Percentiles rank a stretch among this genome's conserved stretches.
Conservation (phyloP, 2,329 filamentous ascomycete genomes). For the Emmonsiellopsis sp. region DNA sequence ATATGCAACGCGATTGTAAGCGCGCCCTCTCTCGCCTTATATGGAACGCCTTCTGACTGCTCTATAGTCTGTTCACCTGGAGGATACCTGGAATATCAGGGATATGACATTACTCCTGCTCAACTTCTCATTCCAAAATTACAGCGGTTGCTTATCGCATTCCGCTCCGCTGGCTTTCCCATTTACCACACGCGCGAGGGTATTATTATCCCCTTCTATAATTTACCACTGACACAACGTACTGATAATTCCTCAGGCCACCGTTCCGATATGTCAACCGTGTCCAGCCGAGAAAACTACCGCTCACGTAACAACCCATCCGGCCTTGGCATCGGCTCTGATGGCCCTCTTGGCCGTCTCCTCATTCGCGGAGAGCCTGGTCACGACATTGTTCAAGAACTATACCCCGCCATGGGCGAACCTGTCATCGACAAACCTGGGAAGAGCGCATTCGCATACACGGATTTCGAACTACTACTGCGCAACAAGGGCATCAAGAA, state of each 20-base stretch:
- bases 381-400: constrained; percentile 48
- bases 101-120: constrained; percentile 33
- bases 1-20: constrained; percentile 43
- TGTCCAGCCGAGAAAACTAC: constrained; percentile 45
- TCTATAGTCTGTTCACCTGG: constrained; percentile 33
- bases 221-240: neutral
- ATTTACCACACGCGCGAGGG: constrained; percentile 40
- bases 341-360: constrained; percentile 49
- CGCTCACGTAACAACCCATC: constrained; percentile 45
- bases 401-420: constrained; percentile 41
- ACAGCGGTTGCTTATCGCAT: constrained; percentile 29
- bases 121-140: constrained; percentile 34
- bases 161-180: constrained; percentile 32
- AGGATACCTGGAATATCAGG: constrained; percentile 38
- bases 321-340: constrained; percentile 43
- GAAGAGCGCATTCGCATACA: constrained; percentile 45
- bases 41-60: neutral
- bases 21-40: constrained; percentile 1
- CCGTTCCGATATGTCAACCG: constrained; percentile 47
- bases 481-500: constrained; percentile 45
- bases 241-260: constrained; percentile 24
- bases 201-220: constrained; percentile 11
- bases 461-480: constrained; percentile 45
- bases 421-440: constrained; percentile 49
- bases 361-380: constrained; percentile 50